phyloP scores from a whole-genome alignment of 225 moss, liverwort and hornwort species.

The Bryum argenteum region DNA sequence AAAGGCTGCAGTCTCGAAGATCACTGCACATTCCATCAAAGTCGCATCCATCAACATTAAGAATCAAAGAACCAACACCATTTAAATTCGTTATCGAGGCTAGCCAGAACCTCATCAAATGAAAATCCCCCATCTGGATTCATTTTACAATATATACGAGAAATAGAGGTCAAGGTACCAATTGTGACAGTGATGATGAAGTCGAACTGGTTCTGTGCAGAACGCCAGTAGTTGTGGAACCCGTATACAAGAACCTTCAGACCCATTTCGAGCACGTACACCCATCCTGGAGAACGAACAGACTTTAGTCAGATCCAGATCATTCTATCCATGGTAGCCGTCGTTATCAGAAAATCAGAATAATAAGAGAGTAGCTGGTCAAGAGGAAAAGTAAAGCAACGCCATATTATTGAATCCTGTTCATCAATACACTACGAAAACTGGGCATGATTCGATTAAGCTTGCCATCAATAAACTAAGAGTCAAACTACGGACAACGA shows the following conservation, averaged over 20 bases:
- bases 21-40: slow-evolving; percentile 49
- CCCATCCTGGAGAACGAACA: slow-evolving; percentile 65
- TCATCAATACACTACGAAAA: no score
- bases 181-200: slow-evolving; percentile 88
- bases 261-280: slow-evolving; percentile 77
- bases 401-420: neutral
- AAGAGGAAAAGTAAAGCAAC: no score
- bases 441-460: no score
- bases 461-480: no score
- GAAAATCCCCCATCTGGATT: neutral
- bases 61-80: neutral
- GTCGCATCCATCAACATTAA: neutral
- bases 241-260: slow-evolving; percentile 89
- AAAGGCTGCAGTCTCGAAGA: slow-evolving; percentile 77
- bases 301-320: slow-evolving; percentile 1
- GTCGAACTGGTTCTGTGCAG: slow-evolving; percentile 81
- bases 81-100: neutral
- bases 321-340: neutral
- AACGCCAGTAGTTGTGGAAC: slow-evolving; percentile 88
- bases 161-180: slow-evolving; percentile 35
- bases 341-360: neutral
- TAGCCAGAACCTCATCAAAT: neutral
- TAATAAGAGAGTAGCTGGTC: neutral
- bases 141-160: neutral
- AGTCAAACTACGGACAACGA: no score